Conservation (phyloP, 2,329 filamentous ascomycete genomes). For the Sporothrix pallida region DNA sequence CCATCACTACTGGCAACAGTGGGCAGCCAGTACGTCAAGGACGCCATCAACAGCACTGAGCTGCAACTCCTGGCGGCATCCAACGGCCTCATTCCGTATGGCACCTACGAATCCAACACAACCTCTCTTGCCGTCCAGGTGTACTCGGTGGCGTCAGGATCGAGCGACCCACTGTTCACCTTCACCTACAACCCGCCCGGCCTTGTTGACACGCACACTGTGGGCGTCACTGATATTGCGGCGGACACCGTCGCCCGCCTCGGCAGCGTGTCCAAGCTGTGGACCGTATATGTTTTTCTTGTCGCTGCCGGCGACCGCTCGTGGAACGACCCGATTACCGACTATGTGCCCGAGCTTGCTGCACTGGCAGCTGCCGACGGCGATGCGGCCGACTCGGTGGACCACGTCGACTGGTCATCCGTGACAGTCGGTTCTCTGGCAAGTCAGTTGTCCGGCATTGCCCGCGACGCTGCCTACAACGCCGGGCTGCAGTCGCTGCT, state of each 20-base stretch:
- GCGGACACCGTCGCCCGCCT: conserved; percentile 47
- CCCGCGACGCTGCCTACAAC: conserved; percentile 31
- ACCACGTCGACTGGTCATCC: conserved; percentile 23
- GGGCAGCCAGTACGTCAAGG: neutral
- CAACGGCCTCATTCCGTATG: conserved; percentile 12
- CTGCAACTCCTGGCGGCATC: neutral
- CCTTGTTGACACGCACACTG: neutral
- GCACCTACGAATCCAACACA: conserved; percentile 5
- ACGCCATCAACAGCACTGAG: conserved; percentile 11
- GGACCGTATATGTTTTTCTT: conserved; percentile 43
- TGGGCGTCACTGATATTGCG: conserved; percentile 39
- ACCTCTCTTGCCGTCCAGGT: conserved; percentile 24
- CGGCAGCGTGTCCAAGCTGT: conserved; percentile 47
- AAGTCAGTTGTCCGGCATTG: conserved; percentile 39
- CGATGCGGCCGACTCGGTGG: neutral
- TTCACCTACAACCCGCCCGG: conserved; percentile 1
- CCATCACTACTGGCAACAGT: neutral
- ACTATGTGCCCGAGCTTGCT: conserved; percentile 41
- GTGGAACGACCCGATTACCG: conserved; percentile 42
- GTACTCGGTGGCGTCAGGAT: conserved; percentile 7
- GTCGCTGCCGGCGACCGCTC: conserved; percentile 37
- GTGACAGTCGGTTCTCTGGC: conserved; percentile 40
- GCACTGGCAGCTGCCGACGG: conserved; percentile 6
- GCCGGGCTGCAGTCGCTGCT: conserved; percentile 9
- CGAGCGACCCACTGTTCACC: conserved; percentile 4